Base-by-base conservation (phyloP, 495 filamentous ascomycete genomes). In the Aspergillus nidulans region DNA sequence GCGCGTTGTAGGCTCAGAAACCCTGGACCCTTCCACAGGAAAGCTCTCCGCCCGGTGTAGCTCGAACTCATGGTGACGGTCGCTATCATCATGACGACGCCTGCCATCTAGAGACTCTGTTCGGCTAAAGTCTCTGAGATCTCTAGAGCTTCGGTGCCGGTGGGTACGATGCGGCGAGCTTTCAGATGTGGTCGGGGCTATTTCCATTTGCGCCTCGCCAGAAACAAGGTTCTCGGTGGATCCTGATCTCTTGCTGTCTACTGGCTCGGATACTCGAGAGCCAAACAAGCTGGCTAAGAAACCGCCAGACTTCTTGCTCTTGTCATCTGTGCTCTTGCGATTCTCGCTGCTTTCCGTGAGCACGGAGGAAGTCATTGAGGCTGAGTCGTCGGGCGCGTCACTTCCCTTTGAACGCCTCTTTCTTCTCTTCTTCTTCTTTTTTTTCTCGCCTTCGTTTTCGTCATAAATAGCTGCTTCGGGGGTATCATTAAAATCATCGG, bases 281-380 rank as follows among this genome's bases (percentile, higher is more conserved):
- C 73, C 69, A 40, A 75, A 77, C 6, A 76, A 50, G 55, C 57
- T 70, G 54, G 66, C 64, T 40, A 76, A 56, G 26, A 78, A 63
- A 8, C 71, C 63, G 26, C 68, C 63, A 43, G 66, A 62, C n/a
- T 57, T 64, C 53, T 65, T 69, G 3, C 62, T 63, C 25, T 74
- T 71, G 9, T 71, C 64, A 12, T 73, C 62, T 26, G 68, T 66
- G 34, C 57, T 50, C 16, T 50, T 58, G 20, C 65, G 45, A 25
- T 70, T 74, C 54, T 66, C 68, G 24, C 59, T 59, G 25, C 55
- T 61, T 20, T 67, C 66, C 28, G 62, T 58, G 28, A 66, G 64
- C n/a, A 67, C 65, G 8, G 75, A 69, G 25, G 73, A 75, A 0
- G 63, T 60, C 3, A 65, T 55, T 4, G 76, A 75, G 15, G 56